Evolutionary conservation across 169 alveolate species (phyloP), one percentile per base, ranked within the genome.

Genomic region (Ichthyophthirius multifiliis): DNA sequence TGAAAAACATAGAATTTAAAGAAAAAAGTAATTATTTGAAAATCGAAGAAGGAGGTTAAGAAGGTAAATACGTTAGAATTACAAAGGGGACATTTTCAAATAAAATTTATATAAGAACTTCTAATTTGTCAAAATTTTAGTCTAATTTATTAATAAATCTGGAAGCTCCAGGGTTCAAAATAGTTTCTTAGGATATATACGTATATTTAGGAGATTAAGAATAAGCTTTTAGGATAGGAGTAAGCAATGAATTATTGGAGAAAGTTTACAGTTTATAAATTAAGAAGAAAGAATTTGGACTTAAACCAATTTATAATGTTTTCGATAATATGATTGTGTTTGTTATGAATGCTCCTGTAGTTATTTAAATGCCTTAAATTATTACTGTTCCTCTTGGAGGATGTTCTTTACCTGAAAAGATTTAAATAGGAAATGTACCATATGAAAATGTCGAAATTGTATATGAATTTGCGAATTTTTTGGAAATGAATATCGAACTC

Each of bases 381-480:
- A 39, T 67, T 5, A 67, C 35, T 41, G 55, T 67, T 3, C 77
- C 77, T 16, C 15, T 35, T 15, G 63, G 63, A 15, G 77, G 77
- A 5, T 67, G 77, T 62, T 34, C 63, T 41, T 44, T 67, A 1
- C 77, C 77, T 6, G n/a, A 67, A 27, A n/a, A 37, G 27, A 37
- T 67, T 16, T 5, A 4, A 9, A 6, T 67, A 13, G 43, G 34
- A 18, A 67, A 44, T 41, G 30, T 32, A 4, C 77, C 77, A 2
- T 67, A n/a, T 34, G 45, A 18, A 0, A 62, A 67, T 67, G 55
- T 67, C 1, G 43, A 67, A 16, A 67, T 67, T 39, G 35, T 37
- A 41, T 67, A 67, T 18, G 77, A 37, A 10, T 67, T 37, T 67
- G 18, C 48, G 1, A 13, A 32, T 16, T 67, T n/a, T 0, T n/a